These are phyloP conservation scores for Arthrobotrys iridis DNA, from an alignment of 2,329 filamentous ascomycete species.

Conservation along the genomic window DNA sequence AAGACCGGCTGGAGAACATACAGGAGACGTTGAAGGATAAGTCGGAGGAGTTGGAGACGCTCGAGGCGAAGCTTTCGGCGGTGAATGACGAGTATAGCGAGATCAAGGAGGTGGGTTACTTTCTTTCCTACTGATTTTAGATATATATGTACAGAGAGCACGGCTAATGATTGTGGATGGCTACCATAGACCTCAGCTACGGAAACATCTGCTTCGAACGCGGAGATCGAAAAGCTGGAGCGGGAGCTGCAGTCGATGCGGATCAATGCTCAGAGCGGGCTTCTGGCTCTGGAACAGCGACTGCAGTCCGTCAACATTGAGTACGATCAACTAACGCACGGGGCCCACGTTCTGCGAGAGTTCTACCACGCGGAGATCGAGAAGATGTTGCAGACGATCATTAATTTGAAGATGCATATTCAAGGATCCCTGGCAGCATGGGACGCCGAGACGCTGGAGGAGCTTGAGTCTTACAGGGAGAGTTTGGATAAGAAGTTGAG, in stretches of 20 bases:
- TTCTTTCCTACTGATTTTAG: neutral
- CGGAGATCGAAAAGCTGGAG: constrained; percentile 98
- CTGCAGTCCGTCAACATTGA: constrained; percentile 98
- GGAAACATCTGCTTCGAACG: constrained; percentile 86
- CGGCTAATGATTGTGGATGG: constrained; percentile 4
- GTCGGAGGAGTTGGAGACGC: constrained; percentile 86
- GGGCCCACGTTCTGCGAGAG: constrained; percentile 84
- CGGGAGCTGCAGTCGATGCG: constrained; percentile 97
- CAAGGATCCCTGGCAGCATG: constrained; percentile 94
- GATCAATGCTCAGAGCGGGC: constrained; percentile 80
- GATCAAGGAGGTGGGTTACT: constrained; percentile 78
- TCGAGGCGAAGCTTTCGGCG: constrained; percentile 86
- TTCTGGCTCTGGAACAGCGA: constrained; percentile 90
- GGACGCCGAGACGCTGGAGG: constrained; percentile 89
- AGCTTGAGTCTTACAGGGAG: constrained; percentile 79
- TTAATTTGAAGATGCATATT: constrained; percentile 97
- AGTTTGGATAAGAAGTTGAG: constrained; percentile 59
- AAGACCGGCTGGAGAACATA: constrained; percentile 91
- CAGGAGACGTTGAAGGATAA: constrained; percentile 98
- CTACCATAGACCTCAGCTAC: constrained; percentile 74
- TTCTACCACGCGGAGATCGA: constrained; percentile 98
- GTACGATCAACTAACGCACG: constrained; percentile 92
- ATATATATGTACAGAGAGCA: constrained; percentile 48
- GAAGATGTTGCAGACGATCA: constrained; percentile 93
- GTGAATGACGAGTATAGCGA: constrained; percentile 95